A percentile compares a stretch with the other conserved stretches of the same genome.
Conservation (phyloP, 306 rosid species). For the Lathyrus oleraceus region DNA sequence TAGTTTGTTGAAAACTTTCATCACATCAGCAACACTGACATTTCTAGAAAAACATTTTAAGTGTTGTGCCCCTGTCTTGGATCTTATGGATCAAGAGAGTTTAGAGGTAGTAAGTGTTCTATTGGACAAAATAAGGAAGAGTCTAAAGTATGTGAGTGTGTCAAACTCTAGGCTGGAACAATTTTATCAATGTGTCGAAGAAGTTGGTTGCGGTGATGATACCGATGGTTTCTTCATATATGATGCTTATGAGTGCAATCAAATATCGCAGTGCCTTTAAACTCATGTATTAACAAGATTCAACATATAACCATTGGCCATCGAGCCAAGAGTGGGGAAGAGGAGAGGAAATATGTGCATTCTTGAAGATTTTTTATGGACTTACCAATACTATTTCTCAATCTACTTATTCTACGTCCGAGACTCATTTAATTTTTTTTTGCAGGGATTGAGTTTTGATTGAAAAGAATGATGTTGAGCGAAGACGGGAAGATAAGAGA, state of each 20-base stretch:
- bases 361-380: constrained; percentile 1
- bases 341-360: background rate
- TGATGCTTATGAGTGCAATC: constrained; percentile 12
- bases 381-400: background rate
- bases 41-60: constrained; percentile 3
- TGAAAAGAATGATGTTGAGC: background rate
- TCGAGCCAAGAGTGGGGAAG: constrained; percentile 24
- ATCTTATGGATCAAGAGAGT: constrained; percentile 20
- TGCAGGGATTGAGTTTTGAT: background rate
- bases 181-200: constrained; percentile 23
- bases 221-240: background rate
- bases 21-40: background rate
- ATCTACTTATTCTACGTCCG: background rate
- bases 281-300: background rate
- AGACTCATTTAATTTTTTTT: background rate
- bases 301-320: background rate
- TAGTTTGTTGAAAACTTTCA: background rate
- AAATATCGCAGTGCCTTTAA: constrained; percentile 11
- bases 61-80: constrained; percentile 13
- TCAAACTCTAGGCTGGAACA: constrained; percentile 3
- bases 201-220: background rate
- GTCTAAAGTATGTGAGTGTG: background rate
- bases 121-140: constrained; percentile 20
- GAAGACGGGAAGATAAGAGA: constrained; percentile 13
- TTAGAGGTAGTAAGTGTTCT: background rate